Conservation (phyloP, 2,329 filamentous ascomycete species). For the Scolecobasidium constrictum region DNA sequence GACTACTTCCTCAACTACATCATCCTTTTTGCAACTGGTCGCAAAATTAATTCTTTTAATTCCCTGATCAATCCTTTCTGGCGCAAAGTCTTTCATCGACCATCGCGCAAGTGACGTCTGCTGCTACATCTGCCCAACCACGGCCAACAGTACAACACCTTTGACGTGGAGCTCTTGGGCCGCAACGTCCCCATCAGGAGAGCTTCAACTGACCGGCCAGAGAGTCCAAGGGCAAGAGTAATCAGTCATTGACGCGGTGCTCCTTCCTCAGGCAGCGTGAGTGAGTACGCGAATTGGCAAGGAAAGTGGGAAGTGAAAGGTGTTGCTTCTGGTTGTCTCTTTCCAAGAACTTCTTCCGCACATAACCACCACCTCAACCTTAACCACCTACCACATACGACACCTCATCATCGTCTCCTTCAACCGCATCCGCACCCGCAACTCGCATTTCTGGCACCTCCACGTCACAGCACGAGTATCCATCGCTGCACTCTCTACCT, state of each 20-base stretch:
- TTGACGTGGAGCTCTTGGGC: conserved; percentile 4
- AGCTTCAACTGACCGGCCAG: conserved; percentile 64
- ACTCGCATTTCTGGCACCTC: not conserved
- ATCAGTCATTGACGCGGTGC: no score
- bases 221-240: not conserved
- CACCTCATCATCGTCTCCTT: not conserved
- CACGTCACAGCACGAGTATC: not conserved
- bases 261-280: no score
- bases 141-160: no score
- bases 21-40: no score
- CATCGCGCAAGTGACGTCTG: no score
- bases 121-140: no score
- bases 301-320: not conserved
- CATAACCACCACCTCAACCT: no score
- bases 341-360: no score
- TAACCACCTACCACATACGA: not conserved
- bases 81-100: no score
- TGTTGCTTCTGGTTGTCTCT: not conserved
- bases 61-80: no score
- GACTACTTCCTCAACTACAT: no score
- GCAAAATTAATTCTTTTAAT: no score
- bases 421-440: not conserved
- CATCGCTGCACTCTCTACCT: not conserved
- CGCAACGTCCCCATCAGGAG: conserved; percentile 55
- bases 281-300: not conserved